A percentile compares a stretch with the other conserved stretches of the same genome.
Conservation (phyloP, 2,329 filamentous ascomycete species). For the Trichoderma afroharzianum region DNA sequence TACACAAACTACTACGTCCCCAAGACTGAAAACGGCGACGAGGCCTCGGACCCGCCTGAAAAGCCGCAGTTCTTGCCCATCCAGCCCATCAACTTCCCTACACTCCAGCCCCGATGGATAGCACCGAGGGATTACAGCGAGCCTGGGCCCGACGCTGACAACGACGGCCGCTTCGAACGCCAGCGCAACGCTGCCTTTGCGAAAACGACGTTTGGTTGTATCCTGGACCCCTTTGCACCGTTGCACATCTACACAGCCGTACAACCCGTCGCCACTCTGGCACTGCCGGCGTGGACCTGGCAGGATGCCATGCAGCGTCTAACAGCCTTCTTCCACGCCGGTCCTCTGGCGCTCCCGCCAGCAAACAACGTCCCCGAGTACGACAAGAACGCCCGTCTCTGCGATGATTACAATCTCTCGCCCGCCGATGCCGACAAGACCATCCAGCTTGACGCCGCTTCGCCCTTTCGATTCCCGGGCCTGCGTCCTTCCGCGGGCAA, state of each 20-base stretch:
- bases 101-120: slow-evolving; percentile 27
- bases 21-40: background rate
- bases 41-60: background rate
- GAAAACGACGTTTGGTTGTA: slow-evolving; percentile 24
- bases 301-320: slow-evolving; percentile 35
- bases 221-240: slow-evolving; percentile 38
- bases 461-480: no score
- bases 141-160: background rate
- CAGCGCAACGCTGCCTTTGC: background rate
- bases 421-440: no score
- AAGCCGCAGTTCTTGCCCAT: no score
- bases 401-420: no score
- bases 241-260: slow-evolving; percentile 34
- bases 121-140: background rate
- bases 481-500: no score
- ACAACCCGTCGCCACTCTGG: slow-evolving; percentile 28
- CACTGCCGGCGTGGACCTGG: slow-evolving; percentile 36
- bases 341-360: no score
- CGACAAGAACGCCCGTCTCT: no score
- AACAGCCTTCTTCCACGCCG: slow-evolving; percentile 39
- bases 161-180: slow-evolving; percentile 1
- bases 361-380: no score
- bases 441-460: no score
- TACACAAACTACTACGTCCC: slow-evolving; percentile 31
- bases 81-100: slow-evolving; percentile 22